Base-by-base conservation (phyloP, 1,139 yeast genomes). In the Blastobotrys raffinosifermentans region DNA sequence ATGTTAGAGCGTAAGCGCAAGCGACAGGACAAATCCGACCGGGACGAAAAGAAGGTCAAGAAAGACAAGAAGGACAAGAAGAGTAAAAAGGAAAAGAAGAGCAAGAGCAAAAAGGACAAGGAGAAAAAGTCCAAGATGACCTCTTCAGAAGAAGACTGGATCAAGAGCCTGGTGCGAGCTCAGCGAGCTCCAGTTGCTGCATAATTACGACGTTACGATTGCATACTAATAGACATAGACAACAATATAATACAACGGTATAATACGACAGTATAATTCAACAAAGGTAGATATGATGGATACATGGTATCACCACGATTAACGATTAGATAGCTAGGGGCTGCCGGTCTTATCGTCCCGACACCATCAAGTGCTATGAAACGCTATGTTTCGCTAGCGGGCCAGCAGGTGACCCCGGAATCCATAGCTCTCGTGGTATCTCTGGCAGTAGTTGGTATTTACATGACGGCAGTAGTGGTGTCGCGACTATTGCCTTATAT, bases 11-110 rank as follows among this genome's bases (percentile, higher is more conserved):
- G 43, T 13, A 50, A 49, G 40, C 46, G 48, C 46, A 45, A 47
- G 30, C 38, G 39, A 50, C 44, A 47, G 51, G 45, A 35, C 45
- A 48, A 31, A 52, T 38, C 46, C 41, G 39, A 44, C 43, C 35
- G 38, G 41, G 43, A 26, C 42, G 53, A 40, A 40, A 20, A 29
- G 21, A 30, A 26, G 27, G 18, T n/a, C 11, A 10, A 17, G 19
- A 33, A 26, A 20, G 25, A 13, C 10, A 25, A 18, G 21, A 34
- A 34, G 14, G n/a, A 26, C 4, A 32, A 22, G 26, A n/a, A 19
- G 13, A 29, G 18, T 5, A 30, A 19, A n/a, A 29, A 25, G 18
- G 37, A 25, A 9, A 37, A 30, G 14, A 35, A 32, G 29, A 26
- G 20, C 30, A 38, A 29, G 15, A 16, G 8, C 29, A 22, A 25